Base-by-base conservation (phyloP, 805 yeast genomes). In the Myxozyma nipponensis region DNA sequence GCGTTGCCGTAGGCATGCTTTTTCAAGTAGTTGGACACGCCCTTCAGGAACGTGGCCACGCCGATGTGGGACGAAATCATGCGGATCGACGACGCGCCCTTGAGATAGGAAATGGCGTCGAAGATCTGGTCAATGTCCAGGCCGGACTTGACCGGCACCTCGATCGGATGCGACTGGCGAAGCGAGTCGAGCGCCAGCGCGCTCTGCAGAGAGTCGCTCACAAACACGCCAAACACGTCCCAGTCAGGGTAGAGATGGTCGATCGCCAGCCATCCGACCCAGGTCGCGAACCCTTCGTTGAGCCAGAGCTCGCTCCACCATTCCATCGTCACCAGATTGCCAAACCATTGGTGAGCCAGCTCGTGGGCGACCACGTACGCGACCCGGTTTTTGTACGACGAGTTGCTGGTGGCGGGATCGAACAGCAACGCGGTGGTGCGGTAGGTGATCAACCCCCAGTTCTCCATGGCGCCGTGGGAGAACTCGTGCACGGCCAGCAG, bases 281-380 rank as follows among this genome's bases (percentile, higher is more conserved):
- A 86, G 47, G 95, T 86, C 43, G 95, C 95, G 61, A 86, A 86
- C 41, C 93, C 91, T 72, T 86, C 95, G 66, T 86, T 86, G 62
- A 86, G 77, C 91, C 93, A 86, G 63, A 86, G 76, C 58, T 87
- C 91, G 68, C 84, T 87, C 95, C 95, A 86, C 83, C 87, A 86
- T 64, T 85, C 90, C 95, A 86, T 86, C 47, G 95, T 86, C 53
- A 86, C 95, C 69, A 86, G 75, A 69, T 86, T 83, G 65, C 95
- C 95, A 63, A 86, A 86, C 95, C 95, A 86, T 72, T 86, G 95
- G 69, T 86, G 95, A 44, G 95, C 93, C 71, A 86, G 76, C 71
- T 86, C 95, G 71, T 86, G 95, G 72, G 83, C 86, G 40, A 86
- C 89, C 43, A 86, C 93, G 64, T 86, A 91, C 34, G 89, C 84